Conservation (phyloP, 495 filamentous ascomycete genomes). For the Aspergillus biplanus region DNA sequence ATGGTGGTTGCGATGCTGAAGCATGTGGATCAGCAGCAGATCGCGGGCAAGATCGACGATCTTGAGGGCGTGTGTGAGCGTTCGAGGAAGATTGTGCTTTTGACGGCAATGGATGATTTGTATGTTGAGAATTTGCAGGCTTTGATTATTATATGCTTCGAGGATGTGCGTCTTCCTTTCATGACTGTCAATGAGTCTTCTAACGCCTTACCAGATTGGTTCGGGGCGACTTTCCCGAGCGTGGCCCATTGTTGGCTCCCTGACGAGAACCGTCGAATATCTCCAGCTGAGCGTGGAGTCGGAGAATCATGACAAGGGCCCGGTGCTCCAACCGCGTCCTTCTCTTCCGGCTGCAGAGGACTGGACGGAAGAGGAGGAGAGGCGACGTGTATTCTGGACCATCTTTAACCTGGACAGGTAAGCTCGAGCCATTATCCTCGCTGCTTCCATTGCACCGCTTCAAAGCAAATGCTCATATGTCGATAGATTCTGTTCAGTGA, state of each 20-base stretch:
- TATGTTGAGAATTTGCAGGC: conserved; percentile 8
- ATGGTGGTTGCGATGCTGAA: conserved; percentile 4
- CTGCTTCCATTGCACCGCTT: too few species aligned
- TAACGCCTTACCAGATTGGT: background rate
- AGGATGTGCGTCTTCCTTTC: background rate
- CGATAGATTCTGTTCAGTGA: background rate
- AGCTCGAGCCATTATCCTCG: background rate
- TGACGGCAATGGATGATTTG: conserved; percentile 9
- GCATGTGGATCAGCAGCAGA: background rate
- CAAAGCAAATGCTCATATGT: background rate
- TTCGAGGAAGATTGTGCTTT: conserved; percentile 1
- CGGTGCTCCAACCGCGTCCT: background rate
- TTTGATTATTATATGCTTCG: background rate
- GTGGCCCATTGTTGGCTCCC: conserved; percentile 7
- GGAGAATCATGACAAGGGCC: conserved; percentile 8
- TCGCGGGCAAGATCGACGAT: background rate
- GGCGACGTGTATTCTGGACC: conserved; percentile 5
- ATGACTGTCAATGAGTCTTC: background rate
- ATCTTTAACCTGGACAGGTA: conserved; percentile 10
- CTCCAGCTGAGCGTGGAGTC: conserved; percentile 8
- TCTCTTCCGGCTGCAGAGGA: background rate
- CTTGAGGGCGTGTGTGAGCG: conserved; percentile 1
- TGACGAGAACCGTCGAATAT: conserved; percentile 5
- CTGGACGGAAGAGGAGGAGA: conserved; percentile 5
- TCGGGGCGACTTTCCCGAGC: background rate